phyloP scores from a whole-genome alignment of 1,284 basidiomycete species.

The Microbotryum lychnidis-dioicae region DNA sequence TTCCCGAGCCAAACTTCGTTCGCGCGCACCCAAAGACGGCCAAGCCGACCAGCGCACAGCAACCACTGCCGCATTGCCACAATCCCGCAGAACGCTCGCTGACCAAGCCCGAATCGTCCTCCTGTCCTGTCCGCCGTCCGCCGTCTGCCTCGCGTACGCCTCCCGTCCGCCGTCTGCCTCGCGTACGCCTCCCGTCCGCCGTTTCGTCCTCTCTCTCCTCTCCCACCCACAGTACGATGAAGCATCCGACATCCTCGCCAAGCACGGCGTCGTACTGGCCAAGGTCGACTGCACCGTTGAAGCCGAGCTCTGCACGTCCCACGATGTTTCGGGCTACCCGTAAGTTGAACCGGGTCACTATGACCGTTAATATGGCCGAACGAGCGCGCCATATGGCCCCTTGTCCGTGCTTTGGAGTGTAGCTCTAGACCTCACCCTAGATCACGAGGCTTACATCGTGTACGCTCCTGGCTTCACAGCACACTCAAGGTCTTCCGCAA shows the following conservation, averaged over 20 bases:
- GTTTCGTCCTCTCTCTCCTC: constrained; percentile 50
- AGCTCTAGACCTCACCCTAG: not conserved
- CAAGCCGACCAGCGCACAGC: too few relatives aligned
- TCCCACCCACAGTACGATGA: constrained; percentile 72
- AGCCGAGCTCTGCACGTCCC: constrained; percentile 71
- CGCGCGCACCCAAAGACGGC: too few relatives aligned
- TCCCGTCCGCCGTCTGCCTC: not conserved
- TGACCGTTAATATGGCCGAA: too few relatives aligned
- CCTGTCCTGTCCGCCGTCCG: not conserved
- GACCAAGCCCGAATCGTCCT: too few relatives aligned
- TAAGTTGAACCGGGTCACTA: constrained; percentile 44
- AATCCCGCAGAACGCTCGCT: too few relatives aligned
- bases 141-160: not conserved
- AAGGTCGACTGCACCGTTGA: constrained; percentile 62
- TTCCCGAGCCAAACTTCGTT: too few relatives aligned
- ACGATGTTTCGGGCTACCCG: constrained; percentile 88
- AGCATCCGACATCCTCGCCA: constrained; percentile 86
- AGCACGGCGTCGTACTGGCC: constrained; percentile 79
- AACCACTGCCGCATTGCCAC: not conserved
- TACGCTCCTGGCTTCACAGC: constrained; percentile 34
- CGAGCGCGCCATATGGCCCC: not conserved
- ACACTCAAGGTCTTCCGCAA: constrained; percentile 82
- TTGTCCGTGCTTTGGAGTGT: not conserved
- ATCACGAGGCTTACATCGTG: not conserved
- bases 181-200: too few relatives aligned